These are phyloP conservation scores for Odontarrhena argentea DNA, from an alignment of 345 rosid genomes.

Conservation along the genomic window DNA sequence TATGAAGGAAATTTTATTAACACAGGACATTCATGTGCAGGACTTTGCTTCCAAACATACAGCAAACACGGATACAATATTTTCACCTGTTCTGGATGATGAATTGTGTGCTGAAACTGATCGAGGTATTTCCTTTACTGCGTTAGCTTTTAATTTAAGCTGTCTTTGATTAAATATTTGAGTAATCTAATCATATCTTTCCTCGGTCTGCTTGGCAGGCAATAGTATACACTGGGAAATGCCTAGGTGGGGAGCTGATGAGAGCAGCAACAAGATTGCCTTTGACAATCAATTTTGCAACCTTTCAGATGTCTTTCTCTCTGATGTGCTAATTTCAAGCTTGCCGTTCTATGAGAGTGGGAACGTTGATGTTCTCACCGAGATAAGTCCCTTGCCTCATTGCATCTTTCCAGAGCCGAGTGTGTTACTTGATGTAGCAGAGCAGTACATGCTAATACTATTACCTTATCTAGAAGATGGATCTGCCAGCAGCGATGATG, in stretches of 20 bases:
- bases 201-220: not conserved
- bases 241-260: slow-evolving; percentile 14
- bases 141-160: not conserved
- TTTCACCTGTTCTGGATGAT: slow-evolving; percentile 26
- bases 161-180: not conserved
- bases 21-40: not conserved
- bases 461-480: slow-evolving; percentile 63
- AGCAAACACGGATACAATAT: slow-evolving; percentile 10
- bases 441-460: slow-evolving; percentile 63
- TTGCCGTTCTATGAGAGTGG: slow-evolving; percentile 21
- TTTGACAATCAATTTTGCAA: slow-evolving; percentile 6
- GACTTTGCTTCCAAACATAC: not conserved
- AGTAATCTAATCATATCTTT: not conserved
- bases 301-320: slow-evolving; percentile 7
- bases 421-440: slow-evolving; percentile 58
- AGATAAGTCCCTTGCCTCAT: slow-evolving; percentile 44
- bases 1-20: not conserved
- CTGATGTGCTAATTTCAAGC: slow-evolving; percentile 28
- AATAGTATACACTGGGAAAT: slow-evolving; percentile 9
- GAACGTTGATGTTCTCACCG: slow-evolving; percentile 3
- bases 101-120: slow-evolving; percentile 11
- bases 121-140: not conserved
- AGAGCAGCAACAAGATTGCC: not conserved
- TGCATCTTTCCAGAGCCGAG: slow-evolving; percentile 57
- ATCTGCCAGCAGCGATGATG: slow-evolving; percentile 36